Conservation (phyloP, 2,329 filamentous ascomycete genomes). For the Aspergillus fischeri region DNA sequence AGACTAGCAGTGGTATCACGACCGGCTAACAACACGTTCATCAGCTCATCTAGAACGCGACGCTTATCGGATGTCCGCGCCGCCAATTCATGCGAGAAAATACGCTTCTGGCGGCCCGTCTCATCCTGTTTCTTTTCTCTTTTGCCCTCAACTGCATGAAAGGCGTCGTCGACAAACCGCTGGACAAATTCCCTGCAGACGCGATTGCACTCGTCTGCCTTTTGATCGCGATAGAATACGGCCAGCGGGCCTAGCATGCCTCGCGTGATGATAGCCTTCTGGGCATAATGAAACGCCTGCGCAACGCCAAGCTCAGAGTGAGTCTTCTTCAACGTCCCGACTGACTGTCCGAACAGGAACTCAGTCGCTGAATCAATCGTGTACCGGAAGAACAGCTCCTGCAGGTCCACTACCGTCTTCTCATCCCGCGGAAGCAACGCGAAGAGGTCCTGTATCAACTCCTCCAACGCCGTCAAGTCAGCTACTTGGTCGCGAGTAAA, state of each 20-base stretch:
- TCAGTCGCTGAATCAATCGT: conserved; percentile 65
- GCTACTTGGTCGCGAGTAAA: too few species aligned
- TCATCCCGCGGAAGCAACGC: conserved; percentile 34
- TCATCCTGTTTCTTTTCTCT: not conserved
- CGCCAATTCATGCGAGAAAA: conserved; percentile 57
- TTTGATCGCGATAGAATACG: conserved; percentile 10
- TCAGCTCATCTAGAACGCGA: conserved; percentile 47
- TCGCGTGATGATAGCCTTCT: conserved; percentile 24
- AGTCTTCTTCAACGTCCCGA: conserved; percentile 38
- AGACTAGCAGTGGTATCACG: conserved; percentile 37
- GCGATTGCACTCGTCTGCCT: conserved; percentile 17
- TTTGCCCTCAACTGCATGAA: conserved; percentile 15
- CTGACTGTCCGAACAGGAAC: conserved; percentile 62
- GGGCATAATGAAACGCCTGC: conserved; percentile 33
- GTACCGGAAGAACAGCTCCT: conserved; percentile 60
- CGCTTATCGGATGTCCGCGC: conserved; percentile 44
- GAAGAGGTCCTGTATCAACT: conserved; percentile 5
- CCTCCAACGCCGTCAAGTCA: conserved; percentile 1
- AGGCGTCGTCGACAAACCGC: conserved; percentile 13
- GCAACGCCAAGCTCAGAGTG: conserved; percentile 23
- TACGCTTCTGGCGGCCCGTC: conserved; percentile 33
- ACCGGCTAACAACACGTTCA: conserved; percentile 37
- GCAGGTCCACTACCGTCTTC: conserved; percentile 52
- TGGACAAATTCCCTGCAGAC: conserved; percentile 1
- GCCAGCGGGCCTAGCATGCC: conserved; percentile 22